These are phyloP conservation scores for apple (Malus domestica) DNA, from an alignment of 306 rosid genomes.

Conservation along the genomic window ASM211411v1 NC_041798.1:17261001-17261500, in stretches of 20 bases:
- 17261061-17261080: background rate
- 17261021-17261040: conserved; percentile 77
- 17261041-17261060: conserved; percentile 58
- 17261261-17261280: conserved; percentile 77
- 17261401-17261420: conserved; percentile 91
- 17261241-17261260: conserved; percentile 83
- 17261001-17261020: conserved; percentile 83
- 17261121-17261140: conserved; percentile 2
- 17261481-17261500: conserved; percentile 69
- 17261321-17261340: background rate
- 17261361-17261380: background rate
- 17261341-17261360: background rate
- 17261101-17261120: background rate
- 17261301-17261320: background rate
- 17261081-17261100: background rate
- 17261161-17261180: conserved; percentile 11
- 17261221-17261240: conserved; percentile 87
- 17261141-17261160: conserved; percentile 6
- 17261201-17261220: conserved; percentile 98
- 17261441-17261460: conserved; percentile 62
- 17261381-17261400: conserved; percentile 50
- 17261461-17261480: conserved; percentile 62
- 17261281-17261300: conserved; percentile 42
- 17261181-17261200: conserved; percentile 83
- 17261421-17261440: conserved; percentile 79